These are phyloP conservation scores for Aspergillus cavernicola DNA, from an alignment of 495 filamentous ascomycete species.

Conservation along the genomic window DNA sequence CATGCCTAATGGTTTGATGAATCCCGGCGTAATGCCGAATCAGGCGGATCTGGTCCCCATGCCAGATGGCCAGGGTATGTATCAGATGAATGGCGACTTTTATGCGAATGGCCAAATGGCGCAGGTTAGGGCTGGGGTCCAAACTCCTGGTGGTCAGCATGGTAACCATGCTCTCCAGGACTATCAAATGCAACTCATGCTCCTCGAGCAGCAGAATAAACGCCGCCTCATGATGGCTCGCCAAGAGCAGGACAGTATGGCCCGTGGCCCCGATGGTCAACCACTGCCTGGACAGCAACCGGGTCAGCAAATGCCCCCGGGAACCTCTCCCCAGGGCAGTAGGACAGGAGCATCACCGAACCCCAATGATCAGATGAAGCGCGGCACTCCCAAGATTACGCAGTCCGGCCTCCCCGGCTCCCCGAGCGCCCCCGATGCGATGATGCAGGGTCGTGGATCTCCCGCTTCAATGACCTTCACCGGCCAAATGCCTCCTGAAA, in stretches of 20 bases:
- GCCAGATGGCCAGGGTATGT: slow-evolving; percentile 57
- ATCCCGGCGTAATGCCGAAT: slow-evolving; percentile 52
- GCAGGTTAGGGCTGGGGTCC: slow-evolving; percentile 48
- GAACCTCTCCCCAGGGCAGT: slow-evolving; percentile 78
- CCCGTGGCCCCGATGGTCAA: slow-evolving; percentile 52
- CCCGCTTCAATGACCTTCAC: slow-evolving; percentile 79
- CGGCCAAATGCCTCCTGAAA: slow-evolving; percentile 64
- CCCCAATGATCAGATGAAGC: slow-evolving; percentile 83
- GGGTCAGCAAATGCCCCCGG: slow-evolving; percentile 50
- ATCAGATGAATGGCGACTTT: slow-evolving; percentile 55
- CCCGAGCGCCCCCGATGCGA: slow-evolving; percentile 71
- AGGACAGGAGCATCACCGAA: slow-evolving; percentile 84
- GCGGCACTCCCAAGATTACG: slow-evolving; percentile 83
- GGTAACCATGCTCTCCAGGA: slow-evolving; percentile 96
- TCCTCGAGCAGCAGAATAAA: slow-evolving; percentile 98
- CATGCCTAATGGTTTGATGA: slow-evolving; percentile 65
- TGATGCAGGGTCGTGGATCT: slow-evolving; percentile 73
- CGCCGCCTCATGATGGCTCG: slow-evolving; percentile 94
- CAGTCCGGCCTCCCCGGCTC: slow-evolving; percentile 71
- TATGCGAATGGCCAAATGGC: slow-evolving; percentile 63
- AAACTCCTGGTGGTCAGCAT: slow-evolving; percentile 51
- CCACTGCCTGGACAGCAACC: slow-evolving; percentile 49
- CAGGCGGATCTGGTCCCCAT: slow-evolving; percentile 82
- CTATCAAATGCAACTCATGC: slow-evolving; percentile 99
- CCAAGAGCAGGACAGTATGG: slow-evolving; percentile 85